Conservation (phyloP, 2,329 filamentous ascomycete genomes). For the Aspergillus caelatus region DNA sequence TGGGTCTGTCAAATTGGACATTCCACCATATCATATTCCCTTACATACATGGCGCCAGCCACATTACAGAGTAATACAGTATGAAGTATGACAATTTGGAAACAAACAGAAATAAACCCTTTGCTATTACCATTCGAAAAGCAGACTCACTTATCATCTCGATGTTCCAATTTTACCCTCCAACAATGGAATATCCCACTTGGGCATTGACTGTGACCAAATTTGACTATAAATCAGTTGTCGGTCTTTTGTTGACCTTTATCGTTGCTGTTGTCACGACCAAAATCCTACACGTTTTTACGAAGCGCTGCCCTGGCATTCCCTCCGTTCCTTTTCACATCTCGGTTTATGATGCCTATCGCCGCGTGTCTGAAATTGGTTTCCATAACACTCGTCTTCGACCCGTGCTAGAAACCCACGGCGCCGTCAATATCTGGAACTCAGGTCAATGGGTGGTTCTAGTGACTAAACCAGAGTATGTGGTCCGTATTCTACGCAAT, state of each 20-base stretch:
- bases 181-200: background rate
- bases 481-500: conserved; percentile 44
- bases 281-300: background rate
- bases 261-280: background rate
- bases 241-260: background rate
- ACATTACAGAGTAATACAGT: background rate
- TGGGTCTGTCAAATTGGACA: too few species aligned
- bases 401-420: conserved; percentile 28
- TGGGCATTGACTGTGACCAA: background rate
- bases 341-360: background rate
- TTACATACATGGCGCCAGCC: too few species aligned
- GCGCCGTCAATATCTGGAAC: conserved; percentile 55
- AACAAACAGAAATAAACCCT: background rate
- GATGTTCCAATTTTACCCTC: background rate
- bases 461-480: conserved; percentile 47
- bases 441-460: conserved; percentile 54
- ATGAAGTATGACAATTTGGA: background rate
- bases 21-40: too few species aligned
- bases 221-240: background rate
- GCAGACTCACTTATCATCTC: background rate
- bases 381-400: conserved; percentile 31
- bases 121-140: background rate
- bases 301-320: background rate
- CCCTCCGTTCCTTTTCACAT: background rate
- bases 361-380: background rate